Evolutionary conservation across 2,329 filamentous ascomycete genomes (phyloP).

Genomic region (Magnaporthiopsis poae): DNA sequence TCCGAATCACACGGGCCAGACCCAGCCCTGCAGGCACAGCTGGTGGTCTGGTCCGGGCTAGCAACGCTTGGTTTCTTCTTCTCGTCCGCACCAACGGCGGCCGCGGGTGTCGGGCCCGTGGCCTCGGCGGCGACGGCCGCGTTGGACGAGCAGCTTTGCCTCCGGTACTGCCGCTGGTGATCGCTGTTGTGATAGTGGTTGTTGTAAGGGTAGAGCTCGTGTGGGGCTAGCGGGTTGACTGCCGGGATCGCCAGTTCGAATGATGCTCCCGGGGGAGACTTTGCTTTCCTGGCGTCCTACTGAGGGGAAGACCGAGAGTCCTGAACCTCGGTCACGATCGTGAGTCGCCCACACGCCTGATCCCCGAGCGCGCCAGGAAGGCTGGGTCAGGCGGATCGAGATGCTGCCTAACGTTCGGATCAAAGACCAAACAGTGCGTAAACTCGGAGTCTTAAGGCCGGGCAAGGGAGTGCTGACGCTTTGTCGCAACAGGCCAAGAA

Average conservation of each 20-base stretch:
- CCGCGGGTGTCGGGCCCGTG: slow-evolving; percentile 5
- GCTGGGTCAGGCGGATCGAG: too few relatives aligned
- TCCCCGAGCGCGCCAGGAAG: too few relatives aligned
- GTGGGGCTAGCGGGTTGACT: slow-evolving; percentile 8
- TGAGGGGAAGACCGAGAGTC: too few relatives aligned
- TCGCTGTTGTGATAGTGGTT: neutral
- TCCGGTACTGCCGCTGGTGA: slow-evolving; percentile 11
- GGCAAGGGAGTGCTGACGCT: neutral
- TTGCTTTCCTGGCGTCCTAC: neutral
- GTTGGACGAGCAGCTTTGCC: slow-evolving; percentile 12
- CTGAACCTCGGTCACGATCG: too few relatives aligned
- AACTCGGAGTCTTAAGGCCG: neutral
- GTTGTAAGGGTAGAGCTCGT: slow-evolving; percentile 8
- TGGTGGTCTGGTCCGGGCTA: slow-evolving; percentile 10
- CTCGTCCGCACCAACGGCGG: slow-evolving; percentile 11
- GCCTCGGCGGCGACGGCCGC: slow-evolving; percentile 11
- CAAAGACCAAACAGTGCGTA: too few relatives aligned
- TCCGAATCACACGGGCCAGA: slow-evolving; percentile 12
- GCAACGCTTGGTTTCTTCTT: slow-evolving; percentile 12
- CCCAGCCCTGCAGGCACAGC: slow-evolving; percentile 12
- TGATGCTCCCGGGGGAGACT: neutral
- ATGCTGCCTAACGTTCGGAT: too few relatives aligned
- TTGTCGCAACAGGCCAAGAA: neutral
- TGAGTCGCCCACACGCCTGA: too few relatives aligned
- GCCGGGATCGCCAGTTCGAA: neutral